These are phyloP conservation scores for Colletotrichum higginsianum DNA, from an alignment of 2,329 filamentous ascomycete genomes.

Conservation along the genomic window DNA sequence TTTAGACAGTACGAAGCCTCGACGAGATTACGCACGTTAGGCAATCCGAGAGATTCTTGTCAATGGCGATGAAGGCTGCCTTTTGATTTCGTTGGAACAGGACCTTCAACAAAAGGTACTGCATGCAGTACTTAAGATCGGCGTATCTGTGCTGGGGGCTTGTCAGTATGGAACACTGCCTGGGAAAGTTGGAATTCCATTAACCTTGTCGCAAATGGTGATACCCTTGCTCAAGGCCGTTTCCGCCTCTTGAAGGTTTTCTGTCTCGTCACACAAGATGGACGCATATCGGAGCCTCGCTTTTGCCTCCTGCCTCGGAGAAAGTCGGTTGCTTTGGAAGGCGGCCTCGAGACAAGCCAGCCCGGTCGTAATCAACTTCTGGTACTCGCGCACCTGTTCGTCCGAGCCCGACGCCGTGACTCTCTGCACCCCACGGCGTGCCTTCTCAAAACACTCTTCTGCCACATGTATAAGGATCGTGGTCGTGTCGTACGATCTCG, in stretches of 20 bases:
- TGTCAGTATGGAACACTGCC: conserved; percentile 40
- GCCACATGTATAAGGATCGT: conserved; percentile 79
- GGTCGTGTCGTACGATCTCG: conserved; percentile 64
- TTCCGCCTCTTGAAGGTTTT: conserved; percentile 81
- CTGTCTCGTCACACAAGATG: conserved; percentile 81
- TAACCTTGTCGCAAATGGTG: conserved; percentile 76
- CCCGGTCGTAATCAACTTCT: conserved; percentile 80
- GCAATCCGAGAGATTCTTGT: conserved; percentile 78
- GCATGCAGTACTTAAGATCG: conserved; percentile 84
- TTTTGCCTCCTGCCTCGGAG: conserved; percentile 77
- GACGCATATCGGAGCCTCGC: conserved; percentile 80
- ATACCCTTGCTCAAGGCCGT: conserved; percentile 80
- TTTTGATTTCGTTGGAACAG: conserved; percentile 80
- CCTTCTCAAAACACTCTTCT: conserved; percentile 81
- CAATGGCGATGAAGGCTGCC: conserved; percentile 80
- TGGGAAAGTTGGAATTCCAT: conserved; percentile 8
- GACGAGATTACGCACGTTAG: conserved; percentile 67
- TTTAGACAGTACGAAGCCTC: background rate
- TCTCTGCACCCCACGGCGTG: conserved; percentile 67
- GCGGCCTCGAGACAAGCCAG: conserved; percentile 81
- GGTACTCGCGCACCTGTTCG: conserved; percentile 74
- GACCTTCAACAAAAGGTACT: conserved; percentile 79
- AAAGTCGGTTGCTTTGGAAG: conserved; percentile 72
- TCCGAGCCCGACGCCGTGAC: conserved; percentile 66
- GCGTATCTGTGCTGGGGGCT: conserved; percentile 64